A percentile compares a stretch with the other conserved stretches of the same genome.
Evolutionary conservation across 495 filamentous ascomycete genomes (phyloP).

Genomic region (Penicillium macrosclerotiorum): DNA sequence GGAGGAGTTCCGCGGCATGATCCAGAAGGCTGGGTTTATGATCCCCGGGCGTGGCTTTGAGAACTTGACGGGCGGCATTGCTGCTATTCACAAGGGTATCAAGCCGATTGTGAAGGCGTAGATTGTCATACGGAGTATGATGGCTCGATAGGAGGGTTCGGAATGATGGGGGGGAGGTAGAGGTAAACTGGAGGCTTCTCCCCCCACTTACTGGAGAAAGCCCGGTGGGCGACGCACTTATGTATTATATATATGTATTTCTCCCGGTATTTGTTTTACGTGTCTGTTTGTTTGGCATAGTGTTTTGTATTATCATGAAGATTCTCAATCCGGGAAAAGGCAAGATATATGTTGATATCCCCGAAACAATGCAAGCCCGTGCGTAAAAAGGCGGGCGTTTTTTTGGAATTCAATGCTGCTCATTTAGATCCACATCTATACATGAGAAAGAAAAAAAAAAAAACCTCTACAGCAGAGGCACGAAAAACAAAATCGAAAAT

Average conservation of each 20-base stretch:
- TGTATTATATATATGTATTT: no score
- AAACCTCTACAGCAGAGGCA: neutral
- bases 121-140: neutral
- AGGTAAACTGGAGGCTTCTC: no score
- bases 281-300: no score
- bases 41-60: conserved; percentile 80
- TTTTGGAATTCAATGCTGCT: no score
- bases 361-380: no score
- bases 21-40: conserved; percentile 81
- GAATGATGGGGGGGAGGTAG: neutral
- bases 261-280: no score
- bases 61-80: conserved; percentile 86
- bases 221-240: no score
- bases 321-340: no score
- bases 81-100: conserved; percentile 93
- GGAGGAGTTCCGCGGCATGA: conserved; percentile 80
- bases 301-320: no score
- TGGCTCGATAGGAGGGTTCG: neutral
- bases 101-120: conserved; percentile 61
- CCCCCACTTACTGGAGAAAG: no score
- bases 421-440: neutral
- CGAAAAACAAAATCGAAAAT: conserved; percentile 1
- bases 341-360: neutral
- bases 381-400: no score
- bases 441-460: conserved; percentile 1